Percentiles rank a stretch among this genome's conserved stretches.
Conservation (phyloP, 768 basidiomycete species). For the Termitomyces eurrhizus region DNA sequence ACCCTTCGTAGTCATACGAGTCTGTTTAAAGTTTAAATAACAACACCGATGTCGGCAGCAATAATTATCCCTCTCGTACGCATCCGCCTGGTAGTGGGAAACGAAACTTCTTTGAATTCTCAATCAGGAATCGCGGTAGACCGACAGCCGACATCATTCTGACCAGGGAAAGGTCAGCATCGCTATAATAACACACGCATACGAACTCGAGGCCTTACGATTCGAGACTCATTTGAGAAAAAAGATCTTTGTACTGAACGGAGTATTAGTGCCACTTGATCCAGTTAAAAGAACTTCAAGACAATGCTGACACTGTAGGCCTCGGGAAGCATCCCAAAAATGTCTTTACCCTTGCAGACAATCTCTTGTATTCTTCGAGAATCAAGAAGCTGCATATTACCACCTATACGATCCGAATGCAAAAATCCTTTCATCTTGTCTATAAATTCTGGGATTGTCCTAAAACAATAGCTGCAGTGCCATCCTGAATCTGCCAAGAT, state of each 20-base stretch:
- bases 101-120: conserved; percentile 44
- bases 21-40: background rate
- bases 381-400: conserved; percentile 40
- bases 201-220: conserved; percentile 33
- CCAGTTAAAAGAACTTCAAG: background rate
- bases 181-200: background rate
- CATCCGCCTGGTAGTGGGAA: conserved; percentile 58
- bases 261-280: background rate
- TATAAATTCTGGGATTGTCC: conserved; percentile 51
- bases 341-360: conserved; percentile 58
- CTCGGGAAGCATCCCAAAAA: conserved; percentile 65
- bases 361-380: conserved; percentile 50
- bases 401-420: conserved; percentile 58
- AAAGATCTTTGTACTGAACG: conserved; percentile 47
- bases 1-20: background rate
- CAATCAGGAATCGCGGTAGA: conserved; percentile 47
- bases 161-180: background rate
- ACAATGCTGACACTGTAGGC: conserved; percentile 45
- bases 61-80: conserved; percentile 24
- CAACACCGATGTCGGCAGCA: background rate
- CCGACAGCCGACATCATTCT: conserved; percentile 46
- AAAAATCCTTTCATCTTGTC: conserved; percentile 61
- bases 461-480: conserved; percentile 70
- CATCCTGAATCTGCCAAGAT: conserved; percentile 62
- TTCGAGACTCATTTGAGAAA: conserved; percentile 48